Evolutionary conservation across 495 filamentous ascomycete genomes (phyloP).

Genomic region (Neurospora sp.): DNA sequence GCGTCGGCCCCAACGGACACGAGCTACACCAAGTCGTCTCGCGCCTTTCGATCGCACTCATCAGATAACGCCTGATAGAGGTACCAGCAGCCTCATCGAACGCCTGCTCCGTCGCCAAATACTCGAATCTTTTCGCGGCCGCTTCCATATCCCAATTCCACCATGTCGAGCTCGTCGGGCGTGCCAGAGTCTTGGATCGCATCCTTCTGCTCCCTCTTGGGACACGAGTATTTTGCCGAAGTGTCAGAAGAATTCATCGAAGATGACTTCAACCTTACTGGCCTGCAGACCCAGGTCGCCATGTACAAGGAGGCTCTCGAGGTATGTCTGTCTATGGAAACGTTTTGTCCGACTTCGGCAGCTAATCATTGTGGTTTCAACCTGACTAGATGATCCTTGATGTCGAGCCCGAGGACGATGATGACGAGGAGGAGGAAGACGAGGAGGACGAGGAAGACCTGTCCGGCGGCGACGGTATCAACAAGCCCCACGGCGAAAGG

Average conservation of each 20-base stretch:
- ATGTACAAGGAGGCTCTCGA: constrained; percentile 94
- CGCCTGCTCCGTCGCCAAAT: not conserved
- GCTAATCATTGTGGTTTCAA: constrained; percentile 20
- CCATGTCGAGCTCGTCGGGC: constrained; percentile 64
- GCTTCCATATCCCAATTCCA: not conserved
- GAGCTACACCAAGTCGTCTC: not conserved
- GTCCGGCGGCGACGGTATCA: constrained; percentile 39
- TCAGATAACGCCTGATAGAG: not conserved
- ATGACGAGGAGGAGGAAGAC: constrained; percentile 73
- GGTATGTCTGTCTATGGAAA: constrained; percentile 21
- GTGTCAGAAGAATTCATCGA: constrained; percentile 98
- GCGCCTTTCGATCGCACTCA: not conserved
- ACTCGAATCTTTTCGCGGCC: not conserved
- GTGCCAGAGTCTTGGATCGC: constrained; percentile 94
- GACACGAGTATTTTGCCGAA: constrained; percentile 98
- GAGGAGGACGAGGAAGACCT: constrained; percentile 72
- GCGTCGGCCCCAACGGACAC: not conserved
- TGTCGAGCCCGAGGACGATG: constrained; percentile 89
- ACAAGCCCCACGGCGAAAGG: constrained; percentile 48
- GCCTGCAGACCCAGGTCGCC: constrained; percentile 85
- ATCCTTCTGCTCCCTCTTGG: constrained; percentile 87
- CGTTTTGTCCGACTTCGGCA: not conserved
- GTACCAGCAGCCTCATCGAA: not conserved
- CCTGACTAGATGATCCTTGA: constrained; percentile 84
- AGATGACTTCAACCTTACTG: constrained; percentile 98